Evolutionary conservation across 129 eudicot genomes (phyloP), one percentile per base, ranked within the genome.

Genomic region (Helichrysum umbraculigerum): DNA sequence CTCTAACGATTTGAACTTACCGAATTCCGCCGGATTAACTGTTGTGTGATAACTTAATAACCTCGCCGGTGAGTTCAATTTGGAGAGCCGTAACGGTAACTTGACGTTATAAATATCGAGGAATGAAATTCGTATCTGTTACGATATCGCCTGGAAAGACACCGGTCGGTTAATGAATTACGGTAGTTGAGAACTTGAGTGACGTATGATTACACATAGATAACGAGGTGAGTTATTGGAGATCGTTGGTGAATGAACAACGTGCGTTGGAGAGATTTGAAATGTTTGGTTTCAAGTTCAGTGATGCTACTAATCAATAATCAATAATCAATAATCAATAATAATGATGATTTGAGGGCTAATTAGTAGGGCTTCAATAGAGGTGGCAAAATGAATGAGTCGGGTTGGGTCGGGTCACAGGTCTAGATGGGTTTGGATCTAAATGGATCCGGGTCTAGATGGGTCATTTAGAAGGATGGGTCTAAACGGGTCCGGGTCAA

Each of bases 41-140:
- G 57, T 94, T 94, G 59, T 1, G 89, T 39, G 86, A 67, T 44
- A 95, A 59, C 57, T 50, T 21, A 5, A 82, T 41, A 94, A 42
- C 3, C 92, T 77, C 61, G 74, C 98, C 98, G 20, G 83, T 63
- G 6, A 95, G 81, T 62, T 64, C 63, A 87, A 37, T 7, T 16
- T 59, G 3, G 75, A 84, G 32, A 94, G 78, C 83, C 86, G 88
- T 42, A 35, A 61, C 34, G 98, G 97, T 2, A 94, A 72, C 9
- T 63, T 50, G 0, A 97, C 97, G 44, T 94, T 87, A 73, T 91
- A 94, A 1, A 78, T 82, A 34, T 88, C 97, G n/a, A 94, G 77
- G 1, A 52, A 82, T 63, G 3, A 94, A 87, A 2, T 84, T 71
- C 8, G 76, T 7, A 94, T 75, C 0, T 1, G 67, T 32, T 11